A percentile compares a stretch with the other conserved stretches of the same genome.
These are phyloP conservation scores for Gossypium sturtianum DNA, from an alignment of 345 rosid genomes.

Conservation along the genomic window DNA sequence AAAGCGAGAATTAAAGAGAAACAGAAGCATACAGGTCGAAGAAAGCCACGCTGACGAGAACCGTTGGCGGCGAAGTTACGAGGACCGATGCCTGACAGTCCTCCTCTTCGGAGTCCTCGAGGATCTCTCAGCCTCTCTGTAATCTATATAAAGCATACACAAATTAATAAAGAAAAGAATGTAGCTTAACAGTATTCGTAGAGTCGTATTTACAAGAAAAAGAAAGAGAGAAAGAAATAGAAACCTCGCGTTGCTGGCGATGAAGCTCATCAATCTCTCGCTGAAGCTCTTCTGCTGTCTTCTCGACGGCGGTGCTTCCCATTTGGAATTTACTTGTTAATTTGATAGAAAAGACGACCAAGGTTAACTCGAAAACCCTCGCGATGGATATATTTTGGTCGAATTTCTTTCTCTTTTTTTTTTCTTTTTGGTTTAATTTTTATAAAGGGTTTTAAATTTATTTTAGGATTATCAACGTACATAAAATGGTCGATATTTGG, in stretches of 20 bases:
- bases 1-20: neutral
- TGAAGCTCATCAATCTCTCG: constrained; percentile 10
- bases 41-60: constrained; percentile 52
- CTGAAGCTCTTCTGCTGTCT: constrained; percentile 5
- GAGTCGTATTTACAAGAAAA: neutral
- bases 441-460: neutral
- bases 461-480: neutral
- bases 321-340: neutral
- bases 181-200: neutral
- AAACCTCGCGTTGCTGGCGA: constrained; percentile 10
- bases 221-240: neutral
- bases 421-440: neutral
- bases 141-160: constrained; percentile 37
- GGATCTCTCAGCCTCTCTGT: constrained; percentile 93
- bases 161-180: neutral
- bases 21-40: constrained; percentile 43
- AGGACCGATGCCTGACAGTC: constrained; percentile 39
- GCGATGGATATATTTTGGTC: neutral
- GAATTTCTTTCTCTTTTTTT: neutral
- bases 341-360: neutral
- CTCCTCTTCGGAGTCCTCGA: constrained; percentile 90
- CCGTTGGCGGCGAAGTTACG: constrained; percentile 58
- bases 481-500: neutral
- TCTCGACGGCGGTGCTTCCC: constrained; percentile 10
- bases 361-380: neutral